Evolutionary conservation across 2,329 filamentous ascomycete genomes (phyloP), one percentile per base, ranked within the genome.

Genomic region (Gliomastix tumulicola): DNA sequence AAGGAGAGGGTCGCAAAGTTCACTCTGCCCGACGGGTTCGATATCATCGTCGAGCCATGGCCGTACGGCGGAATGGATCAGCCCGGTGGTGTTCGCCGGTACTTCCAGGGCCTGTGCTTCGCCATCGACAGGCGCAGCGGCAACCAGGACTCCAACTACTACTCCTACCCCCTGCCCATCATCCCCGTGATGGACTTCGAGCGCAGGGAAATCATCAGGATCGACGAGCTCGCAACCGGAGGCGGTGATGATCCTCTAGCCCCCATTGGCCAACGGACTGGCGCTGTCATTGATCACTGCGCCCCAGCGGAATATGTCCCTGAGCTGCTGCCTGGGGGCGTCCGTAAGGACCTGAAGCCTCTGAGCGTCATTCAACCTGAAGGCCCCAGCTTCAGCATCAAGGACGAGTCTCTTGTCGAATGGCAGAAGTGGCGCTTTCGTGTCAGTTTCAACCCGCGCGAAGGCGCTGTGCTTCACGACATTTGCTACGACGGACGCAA

Each of bases 341-440:
- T 59, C 4, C 53, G 71, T 13, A 64, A 66, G 43, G 69, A 73
- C 35, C 48, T 76, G 16, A 83, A 82, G 58, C 76, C 76, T 1
- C 61, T 82, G 45, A 74, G 77, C 6, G 50, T 63, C 2, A 41
- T 52, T 12, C 60, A 63, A 39, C 60, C 60, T 0, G 48, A 60
- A 2, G 59, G 60, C 0, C 57, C 60, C 1, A 61, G 56, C 16
- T 64, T 62, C 37, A 43, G 56, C 3, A 63, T 83, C 10, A 32
- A 38, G 1, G 60, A 62, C 36, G 53, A 65, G 36, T 65, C 65
- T 41, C 45, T 57, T 3, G 49, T 76, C 1, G 49, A 64, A 34
- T 81, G 76, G 76, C 73, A 80, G 51, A 78, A 82, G 50, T 85
- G 80, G 80, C 65, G 70, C 2, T 76, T 88, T 58, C 65, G 80